Conservation (phyloP, 2,329 filamentous ascomycete species). For the Pseudocercospora pini-densiflorae region DNA sequence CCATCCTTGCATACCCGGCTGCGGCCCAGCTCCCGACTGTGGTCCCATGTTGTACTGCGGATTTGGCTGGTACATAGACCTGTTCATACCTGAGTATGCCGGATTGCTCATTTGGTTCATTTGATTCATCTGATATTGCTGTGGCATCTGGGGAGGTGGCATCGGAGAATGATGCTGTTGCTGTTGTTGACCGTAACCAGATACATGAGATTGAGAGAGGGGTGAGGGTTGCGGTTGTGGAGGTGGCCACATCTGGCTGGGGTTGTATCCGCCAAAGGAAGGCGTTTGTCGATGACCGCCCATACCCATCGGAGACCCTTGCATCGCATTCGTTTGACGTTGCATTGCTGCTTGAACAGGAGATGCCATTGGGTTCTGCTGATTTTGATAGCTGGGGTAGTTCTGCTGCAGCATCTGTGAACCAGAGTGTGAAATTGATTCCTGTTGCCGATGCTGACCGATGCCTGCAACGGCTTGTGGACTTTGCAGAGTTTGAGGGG, state of each 20-base stretch:
- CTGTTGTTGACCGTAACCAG: conserved; percentile 50
- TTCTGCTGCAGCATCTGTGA: conserved; percentile 61
- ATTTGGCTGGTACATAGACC: conserved; percentile 55
- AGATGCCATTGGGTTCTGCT: conserved; percentile 74
- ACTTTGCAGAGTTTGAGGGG: conserved; percentile 52
- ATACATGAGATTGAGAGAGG: conserved; percentile 51
- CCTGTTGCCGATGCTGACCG: conserved; percentile 64
- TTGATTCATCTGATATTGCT: conserved; percentile 52
- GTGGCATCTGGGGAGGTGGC: conserved; percentile 55
- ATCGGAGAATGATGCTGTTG: conserved; percentile 54
- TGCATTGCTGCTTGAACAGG: conserved; percentile 71
- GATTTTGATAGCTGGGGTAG: conserved; percentile 73
- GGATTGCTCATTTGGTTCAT: conserved; percentile 52
- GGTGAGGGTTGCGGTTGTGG: conserved; percentile 55
- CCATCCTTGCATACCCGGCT: conserved; percentile 59
- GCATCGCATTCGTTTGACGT: conserved; percentile 59
- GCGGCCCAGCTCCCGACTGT: conserved; percentile 47
- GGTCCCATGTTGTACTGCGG: conserved; percentile 47
- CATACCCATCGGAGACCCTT: conserved; percentile 63
- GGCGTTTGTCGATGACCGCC: conserved; percentile 47
- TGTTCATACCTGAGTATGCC: conserved; percentile 51
- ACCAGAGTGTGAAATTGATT: conserved; percentile 60
- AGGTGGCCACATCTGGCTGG: conserved; percentile 55
- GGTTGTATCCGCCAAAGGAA: conserved; percentile 50
- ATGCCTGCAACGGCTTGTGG: conserved; percentile 49